phyloP scores from a whole-genome alignment of 2,329 filamentous ascomycete genomes.

The Clarireedia sp. region DNA sequence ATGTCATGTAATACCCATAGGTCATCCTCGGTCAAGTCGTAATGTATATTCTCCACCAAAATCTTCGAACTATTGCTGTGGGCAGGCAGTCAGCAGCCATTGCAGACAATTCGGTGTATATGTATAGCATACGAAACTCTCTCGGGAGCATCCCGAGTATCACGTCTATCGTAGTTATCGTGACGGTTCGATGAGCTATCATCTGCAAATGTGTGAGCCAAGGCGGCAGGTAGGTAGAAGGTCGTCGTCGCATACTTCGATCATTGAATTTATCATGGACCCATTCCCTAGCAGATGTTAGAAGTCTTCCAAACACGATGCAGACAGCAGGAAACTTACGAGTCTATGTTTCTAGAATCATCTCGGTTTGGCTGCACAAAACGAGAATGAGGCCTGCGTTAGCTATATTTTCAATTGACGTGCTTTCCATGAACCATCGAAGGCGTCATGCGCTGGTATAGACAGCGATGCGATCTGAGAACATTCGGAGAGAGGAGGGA shows the following conservation, averaged over 20 bases:
- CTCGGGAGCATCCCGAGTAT: not conserved
- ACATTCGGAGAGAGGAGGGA: slow-evolving; percentile 23
- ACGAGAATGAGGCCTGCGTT: slow-evolving; percentile 35
- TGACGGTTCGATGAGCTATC: slow-evolving; percentile 12
- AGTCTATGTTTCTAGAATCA: slow-evolving; percentile 58
- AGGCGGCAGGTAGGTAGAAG: not conserved
- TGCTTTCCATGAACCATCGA: slow-evolving; percentile 30
- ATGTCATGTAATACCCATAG: slow-evolving; percentile 52
- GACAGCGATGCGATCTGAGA: slow-evolving; percentile 29
- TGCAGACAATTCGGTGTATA: not conserved
- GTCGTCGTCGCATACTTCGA: slow-evolving; percentile 39
- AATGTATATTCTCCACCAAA: slow-evolving; percentile 84
- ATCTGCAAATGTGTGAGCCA: slow-evolving; percentile 22
- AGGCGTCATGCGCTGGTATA: slow-evolving; percentile 26
- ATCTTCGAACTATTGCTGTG: slow-evolving; percentile 55
- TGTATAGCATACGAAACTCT: slow-evolving; percentile 2
- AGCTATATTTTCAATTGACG: slow-evolving; percentile 37
- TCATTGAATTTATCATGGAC: slow-evolving; percentile 87
- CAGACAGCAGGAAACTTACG: slow-evolving; percentile 40
- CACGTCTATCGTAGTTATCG: not conserved
- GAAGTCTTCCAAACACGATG: not conserved
- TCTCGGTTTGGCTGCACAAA: slow-evolving; percentile 53
- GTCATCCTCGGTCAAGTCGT: slow-evolving; percentile 80
- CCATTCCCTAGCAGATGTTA: slow-evolving; percentile 60
- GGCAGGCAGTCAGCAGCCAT: slow-evolving; percentile 5